phyloP scores from a whole-genome alignment of 2,329 filamentous ascomycete species.

The Monosporascus ibericus region DNA sequence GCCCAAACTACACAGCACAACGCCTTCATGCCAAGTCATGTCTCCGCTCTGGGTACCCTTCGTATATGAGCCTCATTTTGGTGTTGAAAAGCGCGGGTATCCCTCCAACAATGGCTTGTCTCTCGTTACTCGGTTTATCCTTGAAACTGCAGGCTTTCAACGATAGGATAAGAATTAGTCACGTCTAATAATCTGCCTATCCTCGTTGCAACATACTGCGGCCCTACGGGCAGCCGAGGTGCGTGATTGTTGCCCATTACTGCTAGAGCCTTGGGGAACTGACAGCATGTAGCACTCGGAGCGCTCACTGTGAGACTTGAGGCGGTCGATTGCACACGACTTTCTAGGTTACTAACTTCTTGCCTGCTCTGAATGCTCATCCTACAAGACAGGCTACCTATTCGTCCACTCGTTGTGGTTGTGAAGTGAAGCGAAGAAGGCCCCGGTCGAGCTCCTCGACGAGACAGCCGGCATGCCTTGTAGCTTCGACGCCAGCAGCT shows the following conservation, averaged over 20 bases:
- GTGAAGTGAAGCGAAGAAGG: background rate
- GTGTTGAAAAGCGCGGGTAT: no score
- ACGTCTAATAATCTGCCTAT: background rate
- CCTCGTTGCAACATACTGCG: background rate
- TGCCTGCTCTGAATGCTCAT: background rate
- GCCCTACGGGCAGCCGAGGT: background rate
- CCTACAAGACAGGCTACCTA: background rate
- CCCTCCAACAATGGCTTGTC: background rate
- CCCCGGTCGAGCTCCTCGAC: background rate
- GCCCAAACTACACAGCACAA: background rate
- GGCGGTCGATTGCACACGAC: no score
- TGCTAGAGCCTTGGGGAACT: background rate
- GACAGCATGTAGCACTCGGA: background rate
- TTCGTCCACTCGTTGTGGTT: background rate
- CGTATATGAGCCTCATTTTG: background rate
- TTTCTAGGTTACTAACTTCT: background rate
- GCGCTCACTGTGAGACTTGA: no score
- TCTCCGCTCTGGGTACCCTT: background rate
- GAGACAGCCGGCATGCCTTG: background rate
- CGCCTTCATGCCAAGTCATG: background rate
- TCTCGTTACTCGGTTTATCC: background rate
- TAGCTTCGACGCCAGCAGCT: background rate
- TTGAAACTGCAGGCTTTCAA: no score
- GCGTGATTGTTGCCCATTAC: background rate
- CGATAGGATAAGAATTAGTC: background rate